Conservation (phyloP, 192 early-diverging fungal genomes). For the Spizellomyces punctatus region DNA sequence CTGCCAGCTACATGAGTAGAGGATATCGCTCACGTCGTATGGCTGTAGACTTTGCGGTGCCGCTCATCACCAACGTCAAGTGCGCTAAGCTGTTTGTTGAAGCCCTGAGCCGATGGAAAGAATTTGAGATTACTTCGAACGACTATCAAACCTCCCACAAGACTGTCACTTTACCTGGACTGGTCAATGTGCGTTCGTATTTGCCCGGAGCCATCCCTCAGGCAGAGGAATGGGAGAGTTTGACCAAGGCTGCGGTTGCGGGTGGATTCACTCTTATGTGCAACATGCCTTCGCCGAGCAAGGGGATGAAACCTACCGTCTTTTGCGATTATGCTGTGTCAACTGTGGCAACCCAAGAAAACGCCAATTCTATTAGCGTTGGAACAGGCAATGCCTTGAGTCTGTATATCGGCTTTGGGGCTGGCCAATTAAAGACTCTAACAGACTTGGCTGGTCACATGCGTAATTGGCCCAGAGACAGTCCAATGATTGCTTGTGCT, state of each 20-base stretch:
- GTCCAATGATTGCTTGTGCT: constrained; percentile 83
- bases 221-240: constrained; percentile 59
- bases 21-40: constrained; percentile 95
- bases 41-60: constrained; percentile 96
- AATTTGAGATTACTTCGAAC: constrained; percentile 76
- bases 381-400: constrained; percentile 42
- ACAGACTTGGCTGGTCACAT: constrained; percentile 74
- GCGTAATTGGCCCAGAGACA: constrained; percentile 73
- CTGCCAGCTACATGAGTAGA: constrained; percentile 90
- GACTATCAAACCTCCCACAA: constrained; percentile 93
- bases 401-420: constrained; percentile 63
- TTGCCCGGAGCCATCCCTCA: constrained; percentile 58
- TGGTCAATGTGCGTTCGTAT: constrained; percentile 76
- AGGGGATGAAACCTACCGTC: constrained; percentile 58
- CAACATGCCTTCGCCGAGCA: constrained; percentile 59
- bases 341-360: constrained; percentile 70
- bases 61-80: constrained; percentile 98
- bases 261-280: constrained; percentile 86
- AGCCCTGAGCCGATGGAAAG: constrained; percentile 73
- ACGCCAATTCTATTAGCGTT: constrained; percentile 52
- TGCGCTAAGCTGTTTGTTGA: constrained; percentile 98
- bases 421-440: constrained; percentile 54
- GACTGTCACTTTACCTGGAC: constrained; percentile 80
- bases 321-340: constrained; percentile 73
- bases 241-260: constrained; percentile 73